phyloP scores from a whole-genome alignment of 1,139 yeast genomes.

The Candida glucosophila region DNA sequence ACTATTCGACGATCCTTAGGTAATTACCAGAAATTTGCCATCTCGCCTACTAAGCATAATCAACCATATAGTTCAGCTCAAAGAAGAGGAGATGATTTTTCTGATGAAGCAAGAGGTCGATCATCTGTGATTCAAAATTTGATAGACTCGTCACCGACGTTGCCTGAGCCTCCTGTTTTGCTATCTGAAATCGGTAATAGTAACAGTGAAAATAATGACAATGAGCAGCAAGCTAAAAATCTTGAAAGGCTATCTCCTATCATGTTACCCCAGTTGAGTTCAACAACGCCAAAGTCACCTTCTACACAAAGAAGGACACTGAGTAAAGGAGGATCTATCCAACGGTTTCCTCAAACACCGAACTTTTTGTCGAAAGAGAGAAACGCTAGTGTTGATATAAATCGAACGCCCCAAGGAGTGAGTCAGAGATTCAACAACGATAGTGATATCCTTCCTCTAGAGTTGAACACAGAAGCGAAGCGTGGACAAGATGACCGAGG shows the following conservation, averaged over 20 bases:
- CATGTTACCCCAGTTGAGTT: constrained; percentile 11
- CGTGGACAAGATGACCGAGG: too few species aligned
- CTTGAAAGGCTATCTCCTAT: constrained; percentile 17
- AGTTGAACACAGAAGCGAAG: too few species aligned
- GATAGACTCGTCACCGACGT: constrained; percentile 43
- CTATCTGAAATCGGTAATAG: constrained; percentile 23
- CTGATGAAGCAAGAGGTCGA: constrained; percentile 17
- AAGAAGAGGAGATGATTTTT: constrained; percentile 9
- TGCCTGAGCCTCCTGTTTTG: constrained; percentile 39
- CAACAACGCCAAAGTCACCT: constrained; percentile 7
- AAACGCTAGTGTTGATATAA: constrained; percentile 10
- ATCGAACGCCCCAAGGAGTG: constrained; percentile 21
- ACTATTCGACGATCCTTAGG: constrained; percentile 31
- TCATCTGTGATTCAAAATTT: constrained; percentile 35
- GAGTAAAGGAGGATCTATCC: constrained; percentile 20
- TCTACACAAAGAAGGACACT: constrained; percentile 11
- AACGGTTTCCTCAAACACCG: constrained; percentile 45
- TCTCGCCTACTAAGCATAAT: constrained; percentile 20
- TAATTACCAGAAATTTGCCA: constrained; percentile 25
- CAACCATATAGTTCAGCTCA: constrained; percentile 14
- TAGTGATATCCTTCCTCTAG: constrained; percentile 30
- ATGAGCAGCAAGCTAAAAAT: constrained; percentile 8
- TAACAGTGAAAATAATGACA: constrained; percentile 3
- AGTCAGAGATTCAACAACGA: constrained; percentile 17
- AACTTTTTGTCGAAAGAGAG: constrained; percentile 16